These are phyloP conservation scores for Nothophaeocryptopus gaeumannii DNA, from an alignment of 2,329 filamentous ascomycete species.

Conservation along the genomic window DNA sequence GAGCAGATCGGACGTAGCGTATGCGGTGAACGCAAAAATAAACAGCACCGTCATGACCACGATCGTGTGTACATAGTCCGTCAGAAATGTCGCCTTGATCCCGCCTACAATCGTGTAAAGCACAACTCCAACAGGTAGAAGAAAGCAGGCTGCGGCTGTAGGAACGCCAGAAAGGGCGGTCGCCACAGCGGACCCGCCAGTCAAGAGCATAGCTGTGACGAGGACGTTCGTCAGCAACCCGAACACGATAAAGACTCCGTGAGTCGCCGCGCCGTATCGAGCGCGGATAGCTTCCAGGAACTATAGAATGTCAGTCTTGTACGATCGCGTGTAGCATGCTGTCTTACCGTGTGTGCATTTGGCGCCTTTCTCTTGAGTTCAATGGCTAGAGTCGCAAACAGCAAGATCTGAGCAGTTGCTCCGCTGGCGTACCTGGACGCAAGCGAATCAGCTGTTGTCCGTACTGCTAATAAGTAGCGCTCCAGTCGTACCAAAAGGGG, in stretches of 20 bases:
- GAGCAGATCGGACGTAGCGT: slow-evolving; percentile 37
- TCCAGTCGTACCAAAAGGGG: slow-evolving; percentile 50
- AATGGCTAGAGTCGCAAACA: slow-evolving; percentile 85
- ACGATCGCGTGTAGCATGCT: slow-evolving; percentile 26
- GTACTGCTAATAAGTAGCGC: no score
- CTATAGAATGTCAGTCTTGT: slow-evolving; percentile 13
- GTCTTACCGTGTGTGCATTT: slow-evolving; percentile 64
- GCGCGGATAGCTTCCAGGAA: slow-evolving; percentile 22
- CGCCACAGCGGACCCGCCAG: slow-evolving; percentile 45
- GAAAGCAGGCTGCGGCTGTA: slow-evolving; percentile 43
- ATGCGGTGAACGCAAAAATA: slow-evolving; percentile 44
- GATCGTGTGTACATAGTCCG: slow-evolving; percentile 39
- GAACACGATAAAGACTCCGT: slow-evolving; percentile 43
- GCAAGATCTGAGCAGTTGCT: slow-evolving; percentile 77
- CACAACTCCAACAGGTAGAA: slow-evolving; percentile 40
- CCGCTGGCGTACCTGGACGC: slow-evolving; percentile 52
- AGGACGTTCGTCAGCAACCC: slow-evolving; percentile 44
- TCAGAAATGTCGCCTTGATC: slow-evolving; percentile 44
- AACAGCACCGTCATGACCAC: slow-evolving; percentile 44
- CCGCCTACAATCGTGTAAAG: slow-evolving; percentile 37
- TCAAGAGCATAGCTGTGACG: slow-evolving; percentile 41
- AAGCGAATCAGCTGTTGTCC: not conserved
- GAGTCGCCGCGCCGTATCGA: slow-evolving; percentile 34
- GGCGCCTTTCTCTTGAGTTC: slow-evolving; percentile 80
- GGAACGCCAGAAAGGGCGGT: slow-evolving; percentile 44